Percentiles rank a stretch among this genome's conserved stretches.
These are phyloP conservation scores for Dittrichia graveolens DNA, from an alignment of 129 eudicot species.

Conservation along the genomic window DNA sequence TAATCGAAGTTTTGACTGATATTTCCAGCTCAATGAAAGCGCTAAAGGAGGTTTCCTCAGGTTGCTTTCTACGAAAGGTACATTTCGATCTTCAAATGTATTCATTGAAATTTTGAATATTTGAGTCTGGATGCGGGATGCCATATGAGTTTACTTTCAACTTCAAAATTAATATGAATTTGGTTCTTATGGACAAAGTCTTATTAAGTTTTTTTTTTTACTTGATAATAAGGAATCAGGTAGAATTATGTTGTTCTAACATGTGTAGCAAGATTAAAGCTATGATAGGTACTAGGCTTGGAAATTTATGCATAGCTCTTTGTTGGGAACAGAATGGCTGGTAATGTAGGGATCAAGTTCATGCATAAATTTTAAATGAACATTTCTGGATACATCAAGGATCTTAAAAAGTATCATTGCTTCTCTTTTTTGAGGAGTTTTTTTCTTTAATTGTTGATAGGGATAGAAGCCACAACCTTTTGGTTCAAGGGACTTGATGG, in stretches of 20 bases:
- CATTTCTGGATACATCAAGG: neutral
- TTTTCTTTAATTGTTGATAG: neutral
- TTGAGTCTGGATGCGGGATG: conserved; percentile 7
- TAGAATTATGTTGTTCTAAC: neutral
- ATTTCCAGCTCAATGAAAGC: conserved; percentile 52
- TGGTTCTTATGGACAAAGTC: neutral
- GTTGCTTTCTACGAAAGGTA: conserved; percentile 63
- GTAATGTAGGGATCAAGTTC: conserved; percentile 8
- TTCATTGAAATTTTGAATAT: neutral
- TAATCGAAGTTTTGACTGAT: conserved; percentile 18
- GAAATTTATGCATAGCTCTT: neutral
- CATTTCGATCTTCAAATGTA: conserved; percentile 4
- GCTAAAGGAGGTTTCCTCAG: conserved; percentile 47
- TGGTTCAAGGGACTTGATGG: conserved; percentile 8
- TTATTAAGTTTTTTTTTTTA: neutral
- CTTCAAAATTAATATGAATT: conserved; percentile 8
- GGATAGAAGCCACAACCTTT: conserved; percentile 7
- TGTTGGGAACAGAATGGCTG: neutral
- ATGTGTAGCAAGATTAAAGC: neutral
- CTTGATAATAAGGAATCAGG: neutral
- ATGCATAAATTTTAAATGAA: conserved; percentile 4
- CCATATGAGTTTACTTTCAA: conserved; percentile 1
- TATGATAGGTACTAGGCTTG: conserved; percentile 12
- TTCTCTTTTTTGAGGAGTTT: neutral
- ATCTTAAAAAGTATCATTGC: neutral